Conservation (phyloP, 495 filamentous ascomycete genomes). For the Penicillium cinerascens region DNA sequence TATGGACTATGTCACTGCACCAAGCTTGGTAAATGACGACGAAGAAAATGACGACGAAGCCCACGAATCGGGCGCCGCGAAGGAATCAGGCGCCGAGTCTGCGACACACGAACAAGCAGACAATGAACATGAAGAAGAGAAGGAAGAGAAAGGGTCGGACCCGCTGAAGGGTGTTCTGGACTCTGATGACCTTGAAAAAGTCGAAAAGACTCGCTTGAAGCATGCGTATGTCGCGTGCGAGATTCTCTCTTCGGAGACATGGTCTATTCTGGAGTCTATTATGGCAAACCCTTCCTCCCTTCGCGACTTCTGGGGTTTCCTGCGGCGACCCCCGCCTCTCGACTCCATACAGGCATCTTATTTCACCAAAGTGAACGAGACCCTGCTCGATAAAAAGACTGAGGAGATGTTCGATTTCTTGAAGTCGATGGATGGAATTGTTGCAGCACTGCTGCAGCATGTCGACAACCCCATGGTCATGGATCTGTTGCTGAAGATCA, state of each 20-base stretch:
- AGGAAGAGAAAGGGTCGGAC: constrained; percentile 40
- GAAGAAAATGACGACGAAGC: constrained; percentile 57
- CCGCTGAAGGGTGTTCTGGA: constrained; percentile 48
- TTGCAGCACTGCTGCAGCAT: constrained; percentile 84
- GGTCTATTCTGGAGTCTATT: constrained; percentile 89
- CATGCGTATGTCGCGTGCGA: constrained; percentile 91
- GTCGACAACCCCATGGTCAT: constrained; percentile 98
- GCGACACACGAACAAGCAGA: constrained; percentile 12
- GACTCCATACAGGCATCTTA: constrained; percentile 93
- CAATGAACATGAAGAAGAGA: constrained; percentile 21
- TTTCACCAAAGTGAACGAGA: constrained; percentile 98
- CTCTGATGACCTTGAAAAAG: constrained; percentile 62
- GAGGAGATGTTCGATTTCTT: constrained; percentile 91
- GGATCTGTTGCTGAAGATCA: constrained; percentile 96
- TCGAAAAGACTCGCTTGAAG: constrained; percentile 82
- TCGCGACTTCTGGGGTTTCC: constrained; percentile 84
- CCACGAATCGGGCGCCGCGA: constrained; percentile 40
- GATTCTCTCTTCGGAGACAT: constrained; percentile 91
- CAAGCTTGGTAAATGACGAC: constrained; percentile 61
- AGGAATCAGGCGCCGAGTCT: constrained; percentile 31
- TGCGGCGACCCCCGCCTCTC: constrained; percentile 73
- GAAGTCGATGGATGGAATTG: constrained; percentile 73
- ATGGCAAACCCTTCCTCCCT: constrained; percentile 78
- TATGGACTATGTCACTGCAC: constrained; percentile 85
- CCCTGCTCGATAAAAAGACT: constrained; percentile 93